These are phyloP conservation scores for Pistacia vera DNA, from an alignment of 345 rosid species.

Conservation along the genomic window DNA sequence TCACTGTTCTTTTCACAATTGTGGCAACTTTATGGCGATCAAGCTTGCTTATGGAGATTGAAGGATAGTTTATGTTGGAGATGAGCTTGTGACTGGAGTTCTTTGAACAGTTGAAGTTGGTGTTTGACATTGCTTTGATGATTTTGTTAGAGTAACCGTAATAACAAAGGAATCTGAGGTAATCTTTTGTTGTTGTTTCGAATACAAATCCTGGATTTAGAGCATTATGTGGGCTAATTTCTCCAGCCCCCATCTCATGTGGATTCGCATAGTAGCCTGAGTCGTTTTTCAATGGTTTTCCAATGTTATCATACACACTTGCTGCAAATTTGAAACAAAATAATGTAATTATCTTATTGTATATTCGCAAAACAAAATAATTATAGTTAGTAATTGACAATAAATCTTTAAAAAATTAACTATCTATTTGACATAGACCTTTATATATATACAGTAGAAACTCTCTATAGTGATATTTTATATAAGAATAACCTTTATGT, in stretches of 20 bases:
- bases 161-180: slow-evolving; percentile 63
- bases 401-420: too few relatives aligned
- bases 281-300: slow-evolving; percentile 50
- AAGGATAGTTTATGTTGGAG: slow-evolving; percentile 21
- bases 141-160: slow-evolving; percentile 54
- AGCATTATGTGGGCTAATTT: slow-evolving; percentile 57
- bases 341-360: too few relatives aligned
- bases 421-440: too few relatives aligned
- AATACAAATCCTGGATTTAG: slow-evolving; percentile 78
- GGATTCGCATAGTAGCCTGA: slow-evolving; percentile 49
- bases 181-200: slow-evolving; percentile 52
- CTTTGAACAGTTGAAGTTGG: slow-evolving; percentile 52
- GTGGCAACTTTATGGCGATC: too few relatives aligned
- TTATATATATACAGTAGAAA: too few relatives aligned
- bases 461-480: too few relatives aligned
- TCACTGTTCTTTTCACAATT: slow-evolving; percentile 46
- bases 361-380: not conserved
- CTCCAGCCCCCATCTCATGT: slow-evolving; percentile 70
- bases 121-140: slow-evolving; percentile 45
- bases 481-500: too few relatives aligned
- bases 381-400: not conserved
- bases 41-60: too few relatives aligned
- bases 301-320: slow-evolving; percentile 44
- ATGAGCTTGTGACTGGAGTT: slow-evolving; percentile 37
- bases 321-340: slow-evolving; percentile 37